phyloP scores from a whole-genome alignment of 768 basidiomycete species.

The Trametes meyenii region DNA sequence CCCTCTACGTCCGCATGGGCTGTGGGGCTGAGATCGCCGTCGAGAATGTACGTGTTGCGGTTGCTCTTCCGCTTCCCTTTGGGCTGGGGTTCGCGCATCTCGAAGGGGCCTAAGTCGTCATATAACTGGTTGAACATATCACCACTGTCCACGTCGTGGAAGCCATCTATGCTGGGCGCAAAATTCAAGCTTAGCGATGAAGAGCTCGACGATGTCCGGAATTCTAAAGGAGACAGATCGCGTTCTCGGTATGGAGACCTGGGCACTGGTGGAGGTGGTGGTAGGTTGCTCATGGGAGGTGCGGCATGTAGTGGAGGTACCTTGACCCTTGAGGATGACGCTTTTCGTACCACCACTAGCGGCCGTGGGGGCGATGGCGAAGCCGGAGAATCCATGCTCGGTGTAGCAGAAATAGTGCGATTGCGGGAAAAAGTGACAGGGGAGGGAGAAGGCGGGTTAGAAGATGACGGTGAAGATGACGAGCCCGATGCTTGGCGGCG shows the following conservation, averaged over 20 bases:
- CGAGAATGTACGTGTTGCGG: constrained; percentile 17
- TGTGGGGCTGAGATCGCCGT: constrained; percentile 21
- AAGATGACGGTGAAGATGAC: constrained; percentile 20
- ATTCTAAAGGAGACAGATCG: constrained; percentile 24
- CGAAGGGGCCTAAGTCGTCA: constrained; percentile 22
- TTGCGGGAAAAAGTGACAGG: constrained; percentile 22
- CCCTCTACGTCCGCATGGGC: not conserved
- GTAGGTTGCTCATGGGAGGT: constrained; percentile 31
- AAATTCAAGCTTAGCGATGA: constrained; percentile 30
- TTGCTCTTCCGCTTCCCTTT: constrained; percentile 14
- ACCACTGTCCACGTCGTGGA: constrained; percentile 21
- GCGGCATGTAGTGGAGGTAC: constrained; percentile 28
- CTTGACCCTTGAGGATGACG: constrained; percentile 28
- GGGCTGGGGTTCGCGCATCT: constrained; percentile 4
- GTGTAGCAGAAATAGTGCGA: constrained; percentile 18
- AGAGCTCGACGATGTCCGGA: constrained; percentile 31
- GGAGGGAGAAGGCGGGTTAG: constrained; percentile 21
- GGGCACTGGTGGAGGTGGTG: constrained; percentile 27
- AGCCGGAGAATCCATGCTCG: constrained; percentile 15
- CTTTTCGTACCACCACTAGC: constrained; percentile 32
- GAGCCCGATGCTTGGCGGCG: constrained; percentile 29
- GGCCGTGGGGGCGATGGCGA: constrained; percentile 25
- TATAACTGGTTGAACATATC: constrained; percentile 27
- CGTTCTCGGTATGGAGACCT: constrained; percentile 19
- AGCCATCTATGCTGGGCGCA: constrained; percentile 27